These are phyloP conservation scores for Caryopteris hybrid DNA, from an alignment of 305 asterid genomes.

Conservation along the genomic window DNA sequence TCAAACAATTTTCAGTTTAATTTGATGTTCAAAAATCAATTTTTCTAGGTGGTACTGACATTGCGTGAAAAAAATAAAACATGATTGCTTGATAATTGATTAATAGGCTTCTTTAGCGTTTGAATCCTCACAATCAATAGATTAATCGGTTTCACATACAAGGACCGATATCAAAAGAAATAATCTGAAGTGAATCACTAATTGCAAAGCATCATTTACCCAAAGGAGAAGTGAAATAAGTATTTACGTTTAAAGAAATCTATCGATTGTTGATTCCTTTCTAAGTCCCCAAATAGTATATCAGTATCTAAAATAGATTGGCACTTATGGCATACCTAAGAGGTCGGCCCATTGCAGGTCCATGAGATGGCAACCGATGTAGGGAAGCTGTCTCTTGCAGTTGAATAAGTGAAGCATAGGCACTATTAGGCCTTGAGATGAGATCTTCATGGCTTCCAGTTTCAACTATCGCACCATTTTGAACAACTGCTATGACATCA, in stretches of 20 bases:
- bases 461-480: constrained; percentile 75
- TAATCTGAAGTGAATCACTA: background rate
- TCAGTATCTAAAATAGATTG: background rate
- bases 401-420: constrained; percentile 85
- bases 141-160: too few relatives aligned
- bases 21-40: background rate
- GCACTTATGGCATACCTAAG: constrained; percentile 40
- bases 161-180: background rate
- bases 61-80: too few relatives aligned
- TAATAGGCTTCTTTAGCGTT: background rate
- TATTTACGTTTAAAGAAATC: background rate
- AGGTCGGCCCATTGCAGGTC: constrained; percentile 52
- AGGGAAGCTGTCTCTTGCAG: constrained; percentile 77
- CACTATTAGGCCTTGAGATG: constrained; percentile 65
- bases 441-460: constrained; percentile 97
- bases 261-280: background rate
- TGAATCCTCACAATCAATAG: background rate
- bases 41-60: too few relatives aligned
- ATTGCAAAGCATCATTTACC: background rate
- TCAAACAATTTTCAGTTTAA: background rate
- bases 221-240: background rate
- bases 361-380: constrained; percentile 64
- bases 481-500: constrained; percentile 84
- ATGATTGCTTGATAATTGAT: too few relatives aligned
- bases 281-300: background rate